A percentile compares a stretch with the other conserved stretches of the same genome.
Evolutionary conservation across 495 filamentous ascomycete species (phyloP).

Genomic region (Neurospora africana): DNA sequence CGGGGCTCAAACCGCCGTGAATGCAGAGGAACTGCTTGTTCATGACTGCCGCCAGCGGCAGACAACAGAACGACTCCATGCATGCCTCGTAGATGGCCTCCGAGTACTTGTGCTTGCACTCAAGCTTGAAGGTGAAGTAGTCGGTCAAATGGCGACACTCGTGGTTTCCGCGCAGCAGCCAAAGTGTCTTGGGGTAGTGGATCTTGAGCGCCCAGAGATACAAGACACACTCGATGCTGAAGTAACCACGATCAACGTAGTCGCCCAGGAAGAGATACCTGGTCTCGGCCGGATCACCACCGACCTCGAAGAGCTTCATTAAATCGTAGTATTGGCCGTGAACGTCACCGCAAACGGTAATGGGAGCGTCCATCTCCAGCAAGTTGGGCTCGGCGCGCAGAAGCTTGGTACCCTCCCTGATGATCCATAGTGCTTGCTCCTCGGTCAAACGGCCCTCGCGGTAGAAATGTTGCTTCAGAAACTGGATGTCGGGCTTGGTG

Average conservation of each 20-base stretch:
- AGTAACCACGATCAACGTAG: slow-evolving; percentile 96
- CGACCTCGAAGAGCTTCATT: slow-evolving; percentile 99
- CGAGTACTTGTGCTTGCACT: slow-evolving; percentile 98
- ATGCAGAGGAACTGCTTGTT: slow-evolving; percentile 99
- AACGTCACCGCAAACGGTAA: slow-evolving; percentile 98
- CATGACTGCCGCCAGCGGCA: slow-evolving; percentile 95
- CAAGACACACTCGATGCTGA: slow-evolving; percentile 97
- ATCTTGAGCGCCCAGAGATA: slow-evolving; percentile 98
- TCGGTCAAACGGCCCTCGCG: slow-evolving; percentile 94
- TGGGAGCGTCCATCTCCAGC: slow-evolving; percentile 98
- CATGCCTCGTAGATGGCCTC: slow-evolving; percentile 95
- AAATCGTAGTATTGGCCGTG: slow-evolving; percentile 98
- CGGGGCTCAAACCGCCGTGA: slow-evolving; percentile 89
- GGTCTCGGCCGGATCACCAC: slow-evolving; percentile 91
- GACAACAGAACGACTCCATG: slow-evolving; percentile 91
- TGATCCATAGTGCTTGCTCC: slow-evolving; percentile 93
- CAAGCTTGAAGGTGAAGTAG: slow-evolving; percentile 99
- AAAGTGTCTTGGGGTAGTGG: slow-evolving; percentile 95
- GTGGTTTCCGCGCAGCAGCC: slow-evolving; percentile 94
- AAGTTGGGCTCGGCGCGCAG: slow-evolving; percentile 84
- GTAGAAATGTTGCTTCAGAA: slow-evolving; percentile 96
- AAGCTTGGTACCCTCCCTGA: slow-evolving; percentile 72
- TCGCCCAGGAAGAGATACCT: slow-evolving; percentile 95
- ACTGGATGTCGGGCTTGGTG: slow-evolving; percentile 81
- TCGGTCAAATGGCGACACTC: slow-evolving; percentile 98